Percentiles rank a stretch among this genome's conserved stretches.
These are phyloP conservation scores for Alternaria incomplexa DNA, from an alignment of 2,329 filamentous ascomycete genomes.

Conservation along the genomic window DNA sequence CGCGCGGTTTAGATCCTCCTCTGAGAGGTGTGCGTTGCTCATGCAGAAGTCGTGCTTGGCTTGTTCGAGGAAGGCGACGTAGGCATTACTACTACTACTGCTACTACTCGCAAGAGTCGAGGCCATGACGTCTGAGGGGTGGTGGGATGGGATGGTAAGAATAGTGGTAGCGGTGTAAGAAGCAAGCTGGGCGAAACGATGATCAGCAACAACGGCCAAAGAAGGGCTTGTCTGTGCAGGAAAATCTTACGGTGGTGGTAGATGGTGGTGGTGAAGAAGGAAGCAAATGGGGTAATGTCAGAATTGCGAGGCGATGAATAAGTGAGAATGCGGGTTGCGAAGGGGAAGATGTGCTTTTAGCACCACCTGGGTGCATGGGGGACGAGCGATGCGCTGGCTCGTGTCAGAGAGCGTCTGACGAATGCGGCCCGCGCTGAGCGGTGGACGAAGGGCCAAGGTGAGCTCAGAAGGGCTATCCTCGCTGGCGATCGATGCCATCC, in stretches of 20 bases:
- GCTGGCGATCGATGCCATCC: constrained; percentile 26
- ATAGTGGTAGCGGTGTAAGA: constrained; percentile 10
- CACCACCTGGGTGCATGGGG: constrained; percentile 11
- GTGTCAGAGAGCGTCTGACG: constrained; percentile 38
- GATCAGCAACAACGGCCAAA: constrained; percentile 30
- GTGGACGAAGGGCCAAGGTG: constrained; percentile 28
- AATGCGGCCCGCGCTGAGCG: constrained; percentile 29
- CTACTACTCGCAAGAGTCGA: constrained; percentile 30
- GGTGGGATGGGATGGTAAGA: constrained; percentile 6
- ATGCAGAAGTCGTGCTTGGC: constrained; percentile 46
- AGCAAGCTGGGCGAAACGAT: constrained; percentile 27
- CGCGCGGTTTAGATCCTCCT: constrained; percentile 43
- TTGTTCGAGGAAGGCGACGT: constrained; percentile 41
- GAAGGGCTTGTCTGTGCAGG: constrained; percentile 14
- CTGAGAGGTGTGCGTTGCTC: constrained; percentile 40
- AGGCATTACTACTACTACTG: constrained; percentile 20
- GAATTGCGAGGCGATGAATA: constrained; percentile 37
- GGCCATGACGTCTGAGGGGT: constrained; percentile 28
- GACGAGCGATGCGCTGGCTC: constrained; percentile 43
- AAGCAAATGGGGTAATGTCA: constrained; percentile 18
- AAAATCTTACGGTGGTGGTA: constrained; percentile 21
- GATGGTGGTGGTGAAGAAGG: neutral
- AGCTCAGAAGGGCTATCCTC: constrained; percentile 36
- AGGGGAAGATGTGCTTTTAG: constrained; percentile 39
- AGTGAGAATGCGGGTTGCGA: constrained; percentile 29